Evolutionary conservation across 345 rosid species (phyloP), one percentile per base, ranked within the genome.

Genomic region (Hibiscus trionum): DNA sequence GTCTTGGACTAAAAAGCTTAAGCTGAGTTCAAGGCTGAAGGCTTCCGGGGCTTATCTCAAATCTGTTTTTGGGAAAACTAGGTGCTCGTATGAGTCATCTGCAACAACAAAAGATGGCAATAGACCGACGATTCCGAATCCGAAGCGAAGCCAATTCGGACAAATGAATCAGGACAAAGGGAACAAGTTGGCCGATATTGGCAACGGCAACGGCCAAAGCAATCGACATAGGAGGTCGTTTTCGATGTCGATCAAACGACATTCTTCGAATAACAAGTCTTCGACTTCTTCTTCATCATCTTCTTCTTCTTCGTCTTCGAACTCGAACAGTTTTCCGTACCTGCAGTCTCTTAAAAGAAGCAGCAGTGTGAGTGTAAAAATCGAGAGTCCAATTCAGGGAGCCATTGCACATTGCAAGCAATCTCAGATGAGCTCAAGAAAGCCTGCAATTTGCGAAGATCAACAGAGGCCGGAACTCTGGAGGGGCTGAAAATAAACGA

Each of bases 381-480:
- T 84, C 50, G 98, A 94, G 78, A 90, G 84, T 53, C 86, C 97
- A 50, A 85, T 94, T 27, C 95, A 91, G 42, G 97, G 95, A 81
- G 98, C 98, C 62, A 94, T 94, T 66, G 86, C 94, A 70, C 93
- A 91, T 70, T 94, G 98, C 84, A 94, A 90, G 77, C 86, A 79
- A 76, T 90, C 98, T 72, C 67, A 61, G 17, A 50, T 50, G 55
- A 26, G n/a, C n/a, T 61, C 86, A 84, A 65, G 81, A 87, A 79
- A 75, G 56, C 78, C 93, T 52, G 78, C 82, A 26, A 77, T 66
- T 15, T 70, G 74, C 37, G 85, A 88, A 64, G 91, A 84, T 66
- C 90, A 86, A 77, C 89, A 86, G 78, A 82, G 87, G 63, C 63
- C 80, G 24, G 81, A 77, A n/a, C 76, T 84, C 26, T 80, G 84